phyloP scores from a whole-genome alignment of 179 eudicot species.

The Camellia oleifera region DNA sequence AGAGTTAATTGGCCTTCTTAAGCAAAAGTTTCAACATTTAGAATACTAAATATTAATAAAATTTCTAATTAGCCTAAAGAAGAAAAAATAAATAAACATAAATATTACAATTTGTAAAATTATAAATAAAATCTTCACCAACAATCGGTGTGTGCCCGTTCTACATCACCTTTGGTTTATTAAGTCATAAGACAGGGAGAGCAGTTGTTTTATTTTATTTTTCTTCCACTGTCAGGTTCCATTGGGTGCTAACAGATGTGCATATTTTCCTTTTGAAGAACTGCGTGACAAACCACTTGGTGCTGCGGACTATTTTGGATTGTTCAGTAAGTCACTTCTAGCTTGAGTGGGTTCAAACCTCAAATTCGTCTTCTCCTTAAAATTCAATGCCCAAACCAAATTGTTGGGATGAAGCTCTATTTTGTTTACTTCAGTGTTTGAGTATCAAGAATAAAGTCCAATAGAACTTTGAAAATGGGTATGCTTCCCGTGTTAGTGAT shows the following conservation, averaged over 20 bases:
- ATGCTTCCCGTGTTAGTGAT: too few species aligned
- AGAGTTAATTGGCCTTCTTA: conserved; percentile 49
- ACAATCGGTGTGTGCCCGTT: too few species aligned
- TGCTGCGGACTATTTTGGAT: conserved; percentile 92
- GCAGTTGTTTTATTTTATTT: background rate
- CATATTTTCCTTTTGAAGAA: conserved; percentile 86
- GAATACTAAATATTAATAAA: too few species aligned
- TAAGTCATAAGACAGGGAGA: background rate
- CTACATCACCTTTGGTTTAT: too few species aligned
- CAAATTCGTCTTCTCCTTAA: background rate
- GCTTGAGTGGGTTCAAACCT: background rate
- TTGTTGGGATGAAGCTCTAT: background rate
- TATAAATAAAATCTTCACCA: too few species aligned
- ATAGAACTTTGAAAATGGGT: background rate
- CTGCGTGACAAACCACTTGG: conserved; percentile 97
- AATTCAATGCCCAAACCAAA: background rate
- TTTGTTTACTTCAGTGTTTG: background rate
- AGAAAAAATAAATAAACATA: too few species aligned
- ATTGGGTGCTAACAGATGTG: conserved; percentile 86
- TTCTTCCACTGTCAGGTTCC: conserved; percentile 53
- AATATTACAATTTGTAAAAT: too few species aligned
- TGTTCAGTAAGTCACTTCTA: conserved; percentile 66
- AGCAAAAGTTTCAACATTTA: conserved; percentile 57
- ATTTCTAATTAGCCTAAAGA: too few species aligned
- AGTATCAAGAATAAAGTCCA: background rate